Evolutionary conservation across 129 eudicot species (phyloP), one percentile per base, ranked within the genome.

Genomic region (Escallonia herrerae): DNA sequence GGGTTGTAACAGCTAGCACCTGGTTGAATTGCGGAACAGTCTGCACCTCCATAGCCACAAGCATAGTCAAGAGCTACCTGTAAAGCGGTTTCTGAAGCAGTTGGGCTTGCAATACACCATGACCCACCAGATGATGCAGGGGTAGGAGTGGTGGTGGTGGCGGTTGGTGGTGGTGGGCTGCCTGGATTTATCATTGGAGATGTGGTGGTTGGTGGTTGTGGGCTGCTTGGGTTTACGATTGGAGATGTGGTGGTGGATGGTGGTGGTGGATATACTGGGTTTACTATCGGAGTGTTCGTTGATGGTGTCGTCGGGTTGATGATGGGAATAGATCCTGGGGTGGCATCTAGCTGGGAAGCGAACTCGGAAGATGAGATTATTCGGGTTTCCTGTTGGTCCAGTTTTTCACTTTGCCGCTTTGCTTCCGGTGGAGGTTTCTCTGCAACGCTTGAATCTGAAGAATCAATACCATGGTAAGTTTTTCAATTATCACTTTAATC

Each of bases 21-120:
- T 0, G 91, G 82, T 74, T 93, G 96, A 73, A 93, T 80, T 14
- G 84, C 81, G 1, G 98, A 81, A 66, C 98, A 93, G 14, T 93
- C 98, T n/a, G 96, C 84, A 39, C 97, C 97, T 62, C 98, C 98
- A 77, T 81, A 88, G 22, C 98, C 98, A 74, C 98, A 93, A 3
- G 98, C 96, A 61, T 93, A 93, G 66, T 93, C 98, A 60, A 93
- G 78, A 44, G 91, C 98, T 22, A 93, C 98, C 60, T 93, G 96
- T 51, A 93, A 71, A 43, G 96, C 80, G 33, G 96, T 85, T 60
- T 83, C 75, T 55, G 98, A 88, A 71, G 96, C 98, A 46, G 81
- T 56, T 38, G 90, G 72, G 61, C 78, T 86, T 71, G 98, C 98
- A 47, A 88, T 61, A 65, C 98, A 93, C 98, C 98, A 93, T 37